Percentiles rank a stretch among this genome's conserved stretches.
These are phyloP conservation scores for Monosporascus sp. DNA, from an alignment of 2,329 filamentous ascomycete genomes.

Conservation along the genomic window DNA sequence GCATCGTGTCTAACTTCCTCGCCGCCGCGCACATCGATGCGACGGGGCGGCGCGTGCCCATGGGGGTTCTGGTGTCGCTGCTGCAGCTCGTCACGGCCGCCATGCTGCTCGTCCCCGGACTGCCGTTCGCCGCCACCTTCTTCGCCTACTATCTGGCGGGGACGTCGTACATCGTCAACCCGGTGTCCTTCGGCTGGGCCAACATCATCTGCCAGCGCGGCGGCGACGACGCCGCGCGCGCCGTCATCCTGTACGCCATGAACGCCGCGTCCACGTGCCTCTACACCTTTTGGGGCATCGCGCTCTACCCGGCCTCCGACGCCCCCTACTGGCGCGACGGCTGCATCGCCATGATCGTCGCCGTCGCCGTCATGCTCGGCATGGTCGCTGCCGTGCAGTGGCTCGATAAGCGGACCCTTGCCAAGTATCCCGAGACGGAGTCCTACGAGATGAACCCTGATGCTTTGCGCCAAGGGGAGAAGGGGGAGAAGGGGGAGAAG, in stretches of 20 bases:
- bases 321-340: constrained; percentile 37
- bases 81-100: constrained; percentile 12
- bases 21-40: constrained; percentile 15
- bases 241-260: constrained; percentile 17
- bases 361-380: constrained; percentile 7
- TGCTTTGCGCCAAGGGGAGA: too few species aligned
- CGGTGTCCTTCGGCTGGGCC: constrained; percentile 19
- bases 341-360: constrained; percentile 25
- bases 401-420: constrained; percentile 7
- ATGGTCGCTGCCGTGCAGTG: constrained; percentile 7
- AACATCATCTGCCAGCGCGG: constrained; percentile 18
- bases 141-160: constrained; percentile 17
- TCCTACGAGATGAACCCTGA: too few species aligned
- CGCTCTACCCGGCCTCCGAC: constrained; percentile 35
- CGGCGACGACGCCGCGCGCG: constrained; percentile 24
- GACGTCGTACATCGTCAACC: constrained; percentile 14
- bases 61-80: constrained; percentile 11
- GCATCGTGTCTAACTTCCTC: constrained; percentile 21
- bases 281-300: constrained; percentile 41
- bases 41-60: constrained; percentile 11
- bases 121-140: constrained; percentile 11
- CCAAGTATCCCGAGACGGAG: neutral
- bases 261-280: constrained; percentile 32
- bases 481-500: too few species aligned
- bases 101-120: constrained; percentile 11